Conservation (phyloP, 2,329 filamentous ascomycete genomes). For the Plectosphaerella plurivora region DNA sequence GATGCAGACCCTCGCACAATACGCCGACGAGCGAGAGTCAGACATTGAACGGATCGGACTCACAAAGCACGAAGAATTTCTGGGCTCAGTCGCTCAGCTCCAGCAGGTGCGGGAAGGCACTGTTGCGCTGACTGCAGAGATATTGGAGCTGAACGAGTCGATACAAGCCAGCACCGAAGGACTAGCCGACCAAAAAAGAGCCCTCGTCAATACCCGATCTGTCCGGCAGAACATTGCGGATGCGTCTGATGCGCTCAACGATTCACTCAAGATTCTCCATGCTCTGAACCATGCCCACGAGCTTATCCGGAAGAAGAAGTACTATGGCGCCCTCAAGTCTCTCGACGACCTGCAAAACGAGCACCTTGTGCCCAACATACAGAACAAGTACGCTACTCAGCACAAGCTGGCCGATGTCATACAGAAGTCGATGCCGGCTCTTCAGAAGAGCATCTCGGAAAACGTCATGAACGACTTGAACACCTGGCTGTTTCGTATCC, state of each 20-base stretch:
- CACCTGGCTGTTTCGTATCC: constrained; percentile 91
- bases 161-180: constrained; percentile 95
- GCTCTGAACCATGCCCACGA: constrained; percentile 95
- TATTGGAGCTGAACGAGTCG: constrained; percentile 86
- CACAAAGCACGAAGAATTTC: constrained; percentile 94
- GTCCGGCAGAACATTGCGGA: constrained; percentile 96
- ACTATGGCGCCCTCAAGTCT: constrained; percentile 90
- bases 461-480: constrained; percentile 96
- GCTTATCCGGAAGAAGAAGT: constrained; percentile 84
- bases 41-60: constrained; percentile 95
- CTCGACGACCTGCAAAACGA: constrained; percentile 96
- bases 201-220: constrained; percentile 84
- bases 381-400: constrained; percentile 84
- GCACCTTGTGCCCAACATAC: constrained; percentile 68
- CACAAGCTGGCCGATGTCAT: constrained; percentile 95
- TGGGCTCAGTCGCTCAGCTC: constrained; percentile 90
- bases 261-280: constrained; percentile 86
- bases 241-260: constrained; percentile 79
- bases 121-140: constrained; percentile 82
- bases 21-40: constrained; percentile 79
- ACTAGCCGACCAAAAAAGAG: constrained; percentile 89
- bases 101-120: constrained; percentile 88
- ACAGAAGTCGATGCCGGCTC: constrained; percentile 89
- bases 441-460: constrained; percentile 88
- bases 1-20: constrained; percentile 72